phyloP scores from a whole-genome alignment of 2,329 filamentous ascomycete species.

The Boeremia exigua region DNA sequence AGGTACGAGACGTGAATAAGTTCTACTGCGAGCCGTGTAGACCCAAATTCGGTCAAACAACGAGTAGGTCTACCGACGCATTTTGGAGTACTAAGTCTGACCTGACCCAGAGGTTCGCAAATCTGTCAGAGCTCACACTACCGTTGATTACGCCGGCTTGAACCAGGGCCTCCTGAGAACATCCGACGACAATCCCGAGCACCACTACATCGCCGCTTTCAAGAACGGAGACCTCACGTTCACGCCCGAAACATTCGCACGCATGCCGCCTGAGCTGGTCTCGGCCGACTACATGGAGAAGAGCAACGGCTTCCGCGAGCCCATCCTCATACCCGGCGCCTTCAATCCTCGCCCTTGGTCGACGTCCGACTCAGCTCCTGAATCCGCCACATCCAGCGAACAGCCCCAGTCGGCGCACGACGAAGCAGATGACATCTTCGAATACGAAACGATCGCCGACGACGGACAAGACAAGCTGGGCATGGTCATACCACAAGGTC shows the following conservation, averaged over 20 bases:
- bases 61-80: conserved; percentile 52
- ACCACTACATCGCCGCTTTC: conserved; percentile 72
- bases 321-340: conserved; percentile 68
- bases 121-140: conserved; percentile 67
- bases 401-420: conserved; percentile 16
- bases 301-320: conserved; percentile 68
- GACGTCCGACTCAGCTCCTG: background rate
- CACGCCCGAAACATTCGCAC: conserved; percentile 66
- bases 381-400: conserved; percentile 27
- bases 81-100: conserved; percentile 36
- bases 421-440: conserved; percentile 45
- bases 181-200: conserved; percentile 67
- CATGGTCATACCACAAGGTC: conserved; percentile 70
- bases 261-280: conserved; percentile 68
- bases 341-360: conserved; percentile 61
- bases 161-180: conserved; percentile 71
- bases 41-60: conserved; percentile 66
- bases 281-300: conserved; percentile 69
- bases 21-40: conserved; percentile 69
- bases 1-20: conserved; percentile 71
- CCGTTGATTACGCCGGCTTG: conserved; percentile 71
- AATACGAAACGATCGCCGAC: conserved; percentile 59
- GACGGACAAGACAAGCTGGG: conserved; percentile 69
- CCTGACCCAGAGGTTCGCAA: conserved; percentile 62
- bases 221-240: conserved; percentile 69